A percentile compares a stretch with the other conserved stretches of the same genome.
Conservation (phyloP, 164 flowering plant genomes). For the Brasenia schreberi region DNA sequence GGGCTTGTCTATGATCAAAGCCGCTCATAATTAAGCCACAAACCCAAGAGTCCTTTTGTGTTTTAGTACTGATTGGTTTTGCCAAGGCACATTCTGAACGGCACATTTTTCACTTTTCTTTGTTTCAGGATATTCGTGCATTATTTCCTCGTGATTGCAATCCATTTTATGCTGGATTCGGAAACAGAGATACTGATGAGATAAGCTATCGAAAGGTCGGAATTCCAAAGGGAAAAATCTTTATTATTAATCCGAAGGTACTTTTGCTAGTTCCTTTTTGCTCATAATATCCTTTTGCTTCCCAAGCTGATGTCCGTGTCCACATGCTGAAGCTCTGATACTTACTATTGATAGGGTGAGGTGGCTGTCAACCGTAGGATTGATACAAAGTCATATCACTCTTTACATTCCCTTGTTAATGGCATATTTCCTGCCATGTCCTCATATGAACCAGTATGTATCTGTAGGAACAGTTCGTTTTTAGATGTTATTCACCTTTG, state of each 20-base stretch:
- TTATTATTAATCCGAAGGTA: conserved; percentile 96
- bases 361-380: conserved; percentile 63
- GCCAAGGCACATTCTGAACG: not conserved
- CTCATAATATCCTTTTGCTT: not conserved
- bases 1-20: no score
- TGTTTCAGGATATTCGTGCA: conserved; percentile 63
- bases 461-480: not conserved
- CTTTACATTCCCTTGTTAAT: conserved; percentile 71
- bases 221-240: conserved; percentile 87
- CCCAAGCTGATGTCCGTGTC: not conserved
- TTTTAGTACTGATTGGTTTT: no score
- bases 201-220: conserved; percentile 93
- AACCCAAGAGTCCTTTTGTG: not conserved
- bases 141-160: conserved; percentile 76
- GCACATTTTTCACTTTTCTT: conserved; percentile 1
- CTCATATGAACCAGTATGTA: conserved; percentile 57
- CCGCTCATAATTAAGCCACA: not conserved
- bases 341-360: conserved; percentile 45
- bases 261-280: not conserved
- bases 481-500: not conserved
- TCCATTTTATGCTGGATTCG: conserved; percentile 99
- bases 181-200: conserved; percentile 95
- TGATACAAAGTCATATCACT: conserved; percentile 68
- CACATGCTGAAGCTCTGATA: not conserved
- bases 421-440: conserved; percentile 74